Evolutionary conservation across 1,284 basidiomycete genomes (phyloP), one percentile per base, ranked within the genome.

Genomic region (Naganishia sp.): DNA sequence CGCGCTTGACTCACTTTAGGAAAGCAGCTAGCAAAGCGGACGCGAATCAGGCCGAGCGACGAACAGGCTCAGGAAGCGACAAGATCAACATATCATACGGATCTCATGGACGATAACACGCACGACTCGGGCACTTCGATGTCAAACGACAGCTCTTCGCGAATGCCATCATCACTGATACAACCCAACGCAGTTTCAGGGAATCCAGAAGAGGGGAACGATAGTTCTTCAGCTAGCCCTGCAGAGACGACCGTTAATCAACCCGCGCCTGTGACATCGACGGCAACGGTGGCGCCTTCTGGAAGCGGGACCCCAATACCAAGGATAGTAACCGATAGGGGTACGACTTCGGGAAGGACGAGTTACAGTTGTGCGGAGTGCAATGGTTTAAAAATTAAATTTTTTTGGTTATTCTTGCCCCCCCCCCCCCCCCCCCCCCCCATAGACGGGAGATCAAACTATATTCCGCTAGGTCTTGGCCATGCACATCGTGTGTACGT

Each of bases 401-500:
- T 57, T 55, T 59, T 52, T 55, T 13, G 65, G 65, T 66, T 15
- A 61, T 57, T 45, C 1, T 42, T n/a, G 16, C 33, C 3, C 6
- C 3, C 16, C 0, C 4, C n/a, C 15, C 15, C 6, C 18, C 13
- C n/a, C n/a, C n/a, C n/a, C n/a, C n/a, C n/a, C n/a, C n/a, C n/a
- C n/a, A n/a, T 2, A 33, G 10, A 9, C 13, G 9, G n/a, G 25
- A 18, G 11, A 16, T 50, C 33, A 18, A 60, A 9, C 21, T 25
- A n/a, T 23, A 10, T 28, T 7, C 39, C 7, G 60, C 10, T 21
- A 66, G 65, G 15, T 52, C 53, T 16, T 79, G 77, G 77, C 78
- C 78, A 7, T 79, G 78, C 61, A 73, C 72, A 3, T 74, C 74
- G 7, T 79, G 78, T 74, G 73, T 72, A 36, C 75, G 77, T 57